A percentile compares a stretch with the other conserved stretches of the same genome.
These are phyloP conservation scores for Plasmodium vivax DNA, from an alignment of 169 alveolate genomes.

Conservation along the genomic window DNA sequence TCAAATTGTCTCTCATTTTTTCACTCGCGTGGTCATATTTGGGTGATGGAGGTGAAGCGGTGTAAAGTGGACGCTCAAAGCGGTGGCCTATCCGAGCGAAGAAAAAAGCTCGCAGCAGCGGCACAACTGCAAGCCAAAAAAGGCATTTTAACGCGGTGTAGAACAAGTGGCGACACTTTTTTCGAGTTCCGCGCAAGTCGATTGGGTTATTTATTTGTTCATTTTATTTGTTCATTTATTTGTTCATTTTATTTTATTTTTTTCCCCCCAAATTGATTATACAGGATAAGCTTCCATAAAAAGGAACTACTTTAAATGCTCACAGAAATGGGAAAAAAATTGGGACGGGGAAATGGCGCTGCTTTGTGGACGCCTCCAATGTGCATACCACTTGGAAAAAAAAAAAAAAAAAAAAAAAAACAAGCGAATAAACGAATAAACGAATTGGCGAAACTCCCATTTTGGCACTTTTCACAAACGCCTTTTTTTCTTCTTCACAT, in stretches of 20 bases:
- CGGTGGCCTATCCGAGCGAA: neutral
- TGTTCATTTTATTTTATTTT: neutral
- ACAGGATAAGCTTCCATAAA: neutral
- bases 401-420: neutral
- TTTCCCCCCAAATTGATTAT: neutral
- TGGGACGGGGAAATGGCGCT: slow-evolving; percentile 8
- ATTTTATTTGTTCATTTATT: no score
- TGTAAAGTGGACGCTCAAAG: neutral
- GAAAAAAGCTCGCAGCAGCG: neutral
- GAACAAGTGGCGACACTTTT: neutral
- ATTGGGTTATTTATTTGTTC: neutral
- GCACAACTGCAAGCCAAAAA: neutral
- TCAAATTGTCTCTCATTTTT: slow-evolving; percentile 26
- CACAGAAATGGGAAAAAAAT: slow-evolving; percentile 7
- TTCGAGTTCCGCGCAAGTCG: neutral
- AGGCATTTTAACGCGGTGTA: neutral
- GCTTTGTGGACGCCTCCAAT: slow-evolving; percentile 6
- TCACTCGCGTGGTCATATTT: slow-evolving; percentile 5
- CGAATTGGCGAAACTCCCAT: neutral
- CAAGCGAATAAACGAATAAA: neutral
- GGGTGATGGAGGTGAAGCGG: neutral
- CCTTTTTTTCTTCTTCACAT: neutral
- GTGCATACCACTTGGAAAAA: slow-evolving; percentile 1
- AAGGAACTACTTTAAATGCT: neutral
- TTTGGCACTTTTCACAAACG: neutral